Percentiles rank a stretch among this genome's conserved stretches.
Evolutionary conservation across 2,329 filamentous ascomycete species (phyloP).

Genomic region (Penicillium sp.): DNA sequence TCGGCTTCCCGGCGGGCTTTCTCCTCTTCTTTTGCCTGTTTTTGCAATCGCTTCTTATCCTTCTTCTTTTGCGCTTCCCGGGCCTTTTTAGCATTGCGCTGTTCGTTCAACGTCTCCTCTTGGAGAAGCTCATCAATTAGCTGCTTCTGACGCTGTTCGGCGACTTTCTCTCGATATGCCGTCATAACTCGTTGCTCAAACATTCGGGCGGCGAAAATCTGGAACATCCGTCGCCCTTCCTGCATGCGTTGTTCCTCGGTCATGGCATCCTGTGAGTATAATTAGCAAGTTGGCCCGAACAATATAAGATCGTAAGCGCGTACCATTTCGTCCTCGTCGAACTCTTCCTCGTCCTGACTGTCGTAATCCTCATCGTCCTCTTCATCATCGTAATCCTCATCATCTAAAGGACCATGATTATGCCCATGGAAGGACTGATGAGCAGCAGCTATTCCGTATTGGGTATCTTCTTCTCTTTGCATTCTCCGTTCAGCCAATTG

Average conservation of each 20-base stretch:
- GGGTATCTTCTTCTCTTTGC: constrained; percentile 91
- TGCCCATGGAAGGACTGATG: constrained; percentile 65
- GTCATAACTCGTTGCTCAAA: constrained; percentile 96
- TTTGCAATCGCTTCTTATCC: constrained; percentile 87
- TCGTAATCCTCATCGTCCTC: constrained; percentile 68
- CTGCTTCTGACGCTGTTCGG: constrained; percentile 84
- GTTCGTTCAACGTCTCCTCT: constrained; percentile 70
- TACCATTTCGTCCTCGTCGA: constrained; percentile 66
- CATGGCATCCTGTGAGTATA: constrained; percentile 76
- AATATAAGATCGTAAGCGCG: constrained; percentile 24
- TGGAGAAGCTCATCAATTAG: constrained; percentile 88
- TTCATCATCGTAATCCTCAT: constrained; percentile 67
- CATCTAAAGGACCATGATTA: constrained; percentile 72
- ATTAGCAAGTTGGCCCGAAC: constrained; percentile 10
- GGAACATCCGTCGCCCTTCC: constrained; percentile 96
- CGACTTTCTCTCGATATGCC: constrained; percentile 97
- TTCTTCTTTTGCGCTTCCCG: constrained; percentile 94
- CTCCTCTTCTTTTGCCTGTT: constrained; percentile 85
- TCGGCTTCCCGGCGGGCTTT: constrained; percentile 84
- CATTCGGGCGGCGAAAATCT: constrained; percentile 98
- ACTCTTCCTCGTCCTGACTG: constrained; percentile 62
- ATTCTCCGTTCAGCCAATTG: constrained; percentile 95
- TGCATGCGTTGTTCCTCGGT: constrained; percentile 99
- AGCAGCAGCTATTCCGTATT: constrained; percentile 60
- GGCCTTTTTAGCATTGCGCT: constrained; percentile 87